Percentiles rank a stretch among this genome's conserved stretches.
These are phyloP conservation scores for Pistacia atlantica DNA, from an alignment of 345 rosid genomes.

Conservation along the genomic window DNA sequence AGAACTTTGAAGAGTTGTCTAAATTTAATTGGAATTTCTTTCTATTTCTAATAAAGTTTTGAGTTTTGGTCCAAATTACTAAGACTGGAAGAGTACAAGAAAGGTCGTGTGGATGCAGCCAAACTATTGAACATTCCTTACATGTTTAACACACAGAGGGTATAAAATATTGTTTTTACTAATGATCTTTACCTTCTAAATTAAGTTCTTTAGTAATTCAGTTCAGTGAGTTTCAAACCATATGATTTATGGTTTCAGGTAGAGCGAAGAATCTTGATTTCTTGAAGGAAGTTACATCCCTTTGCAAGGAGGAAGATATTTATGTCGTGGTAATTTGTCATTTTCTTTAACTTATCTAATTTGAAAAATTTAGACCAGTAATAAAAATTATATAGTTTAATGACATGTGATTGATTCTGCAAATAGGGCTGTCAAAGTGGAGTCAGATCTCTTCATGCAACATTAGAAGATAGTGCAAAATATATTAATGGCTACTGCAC, in stretches of 20 bases:
- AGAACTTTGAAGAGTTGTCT: too few relatives aligned
- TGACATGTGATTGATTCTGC: not conserved
- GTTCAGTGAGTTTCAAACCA: not conserved
- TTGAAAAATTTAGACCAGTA: not conserved
- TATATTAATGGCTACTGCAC: too few relatives aligned
- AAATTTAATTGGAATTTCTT: too few relatives aligned
- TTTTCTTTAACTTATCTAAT: not conserved
- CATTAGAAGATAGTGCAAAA: too few relatives aligned
- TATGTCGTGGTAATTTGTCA: constrained; percentile 47
- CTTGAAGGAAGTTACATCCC: constrained; percentile 47
- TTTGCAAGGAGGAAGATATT: constrained; percentile 44
- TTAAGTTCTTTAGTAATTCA: not conserved
- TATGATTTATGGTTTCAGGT: constrained; percentile 29
- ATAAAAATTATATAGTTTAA: too few relatives aligned
- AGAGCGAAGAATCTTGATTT: constrained; percentile 57
- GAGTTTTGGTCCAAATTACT: not conserved
- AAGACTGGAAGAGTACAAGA: constrained; percentile 75
- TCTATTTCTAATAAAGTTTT: not conserved
- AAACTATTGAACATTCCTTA: constrained; percentile 70
- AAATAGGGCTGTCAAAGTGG: constrained; percentile 84
- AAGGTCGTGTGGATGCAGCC: constrained; percentile 58
- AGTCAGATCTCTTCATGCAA: constrained; percentile 68
- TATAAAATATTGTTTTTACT: not conserved
- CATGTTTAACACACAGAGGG: constrained; percentile 67
- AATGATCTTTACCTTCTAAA: not conserved